Percentiles rank a stretch among this genome's conserved stretches.
Conservation (phyloP, 2,329 filamentous ascomycete genomes). For the Ceratocystis variospora region DNA sequence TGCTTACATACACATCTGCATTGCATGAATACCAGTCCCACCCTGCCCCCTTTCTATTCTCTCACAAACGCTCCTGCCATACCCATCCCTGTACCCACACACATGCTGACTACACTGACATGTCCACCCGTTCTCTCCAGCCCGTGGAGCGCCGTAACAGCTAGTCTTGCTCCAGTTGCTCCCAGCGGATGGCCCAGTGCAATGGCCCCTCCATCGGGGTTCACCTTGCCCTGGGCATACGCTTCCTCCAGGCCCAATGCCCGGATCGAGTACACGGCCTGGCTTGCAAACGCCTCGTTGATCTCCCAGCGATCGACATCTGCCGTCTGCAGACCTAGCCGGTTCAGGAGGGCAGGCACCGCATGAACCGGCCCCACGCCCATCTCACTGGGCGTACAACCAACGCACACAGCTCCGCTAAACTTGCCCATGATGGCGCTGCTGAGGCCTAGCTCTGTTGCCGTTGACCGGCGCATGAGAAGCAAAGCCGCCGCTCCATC, state of each 20-base stretch:
- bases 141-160: constrained; percentile 55
- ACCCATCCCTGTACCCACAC: constrained; percentile 69
- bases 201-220: constrained; percentile 86
- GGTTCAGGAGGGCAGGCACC: constrained; percentile 65
- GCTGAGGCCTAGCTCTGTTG: constrained; percentile 51
- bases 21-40: no score
- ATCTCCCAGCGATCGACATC: constrained; percentile 85
- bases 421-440: constrained; percentile 67
- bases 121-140: constrained; percentile 56
- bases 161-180: constrained; percentile 71
- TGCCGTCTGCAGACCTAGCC: constrained; percentile 48
- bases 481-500: constrained; percentile 77
- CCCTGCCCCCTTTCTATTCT: constrained; percentile 31
- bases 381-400: constrained; percentile 85
- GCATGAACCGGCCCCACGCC: constrained; percentile 77
- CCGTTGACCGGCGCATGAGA: constrained; percentile 67
- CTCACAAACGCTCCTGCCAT: constrained; percentile 55
- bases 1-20: no score
- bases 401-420: constrained; percentile 59
- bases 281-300: constrained; percentile 67
- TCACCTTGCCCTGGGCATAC: constrained; percentile 42
- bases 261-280: constrained; percentile 56
- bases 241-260: constrained; percentile 51
- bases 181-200: constrained; percentile 87
- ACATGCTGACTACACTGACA: constrained; percentile 84